Conservation (phyloP, 2,329 filamentous ascomycete genomes). For the Microcyclosporella mali region DNA sequence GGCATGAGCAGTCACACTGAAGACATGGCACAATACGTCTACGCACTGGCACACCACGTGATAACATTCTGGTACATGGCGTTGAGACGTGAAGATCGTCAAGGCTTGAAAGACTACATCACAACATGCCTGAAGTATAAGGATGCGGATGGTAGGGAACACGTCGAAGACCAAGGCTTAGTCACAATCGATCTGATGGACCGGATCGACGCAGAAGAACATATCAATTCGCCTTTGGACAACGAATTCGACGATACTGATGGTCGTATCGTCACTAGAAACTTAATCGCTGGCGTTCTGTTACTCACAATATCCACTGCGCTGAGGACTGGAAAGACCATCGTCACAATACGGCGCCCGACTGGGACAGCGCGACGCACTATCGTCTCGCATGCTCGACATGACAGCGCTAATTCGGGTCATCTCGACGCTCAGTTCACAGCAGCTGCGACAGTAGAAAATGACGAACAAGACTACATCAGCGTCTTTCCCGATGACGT, state of each 20-base stretch:
- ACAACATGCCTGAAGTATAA: conserved; percentile 73
- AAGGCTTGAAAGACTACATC: conserved; percentile 83
- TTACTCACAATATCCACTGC: conserved; percentile 70
- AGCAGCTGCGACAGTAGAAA: conserved; percentile 20
- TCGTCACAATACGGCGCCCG: conserved; percentile 29
- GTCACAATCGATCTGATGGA: conserved; percentile 77
- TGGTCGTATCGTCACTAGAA: conserved; percentile 60
- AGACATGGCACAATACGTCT: conserved; percentile 60
- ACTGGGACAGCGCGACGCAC: conserved; percentile 25
- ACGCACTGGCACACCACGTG: conserved; percentile 87
- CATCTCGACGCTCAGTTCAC: conserved; percentile 16
- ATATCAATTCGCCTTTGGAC: conserved; percentile 57
- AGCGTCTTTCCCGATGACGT: conserved; percentile 26
- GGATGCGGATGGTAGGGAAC: conserved; percentile 66
- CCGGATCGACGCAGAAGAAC: conserved; percentile 42
- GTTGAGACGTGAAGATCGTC: conserved; percentile 74
- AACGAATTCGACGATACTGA: conserved; percentile 58
- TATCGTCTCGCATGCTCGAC: conserved; percentile 14
- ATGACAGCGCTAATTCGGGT: conserved; percentile 6
- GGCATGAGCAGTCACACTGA: conserved; percentile 24
- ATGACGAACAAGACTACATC: conserved; percentile 20
- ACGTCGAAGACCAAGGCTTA: conserved; percentile 83
- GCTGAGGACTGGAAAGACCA: conserved; percentile 31
- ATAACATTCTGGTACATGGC: conserved; percentile 97
- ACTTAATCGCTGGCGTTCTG: conserved; percentile 68